Evolutionary conservation across 768 basidiomycete species (phyloP).

Genomic region (Coprinopsis marcescibilis): DNA sequence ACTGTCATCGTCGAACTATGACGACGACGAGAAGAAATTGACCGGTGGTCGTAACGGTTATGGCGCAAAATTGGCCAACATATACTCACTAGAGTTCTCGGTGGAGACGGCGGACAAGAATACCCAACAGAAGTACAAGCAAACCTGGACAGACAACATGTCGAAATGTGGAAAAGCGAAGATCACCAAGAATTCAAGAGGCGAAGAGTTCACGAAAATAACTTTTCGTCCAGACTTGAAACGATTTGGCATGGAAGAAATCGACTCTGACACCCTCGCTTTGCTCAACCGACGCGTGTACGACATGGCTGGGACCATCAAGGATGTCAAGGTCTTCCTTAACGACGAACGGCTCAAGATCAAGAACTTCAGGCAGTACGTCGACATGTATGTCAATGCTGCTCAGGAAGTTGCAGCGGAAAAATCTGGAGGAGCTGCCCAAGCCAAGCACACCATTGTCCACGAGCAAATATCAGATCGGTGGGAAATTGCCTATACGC

Average conservation of each 20-base stretch:
- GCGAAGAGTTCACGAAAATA: slow-evolving; percentile 89
- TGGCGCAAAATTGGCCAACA: slow-evolving; percentile 97
- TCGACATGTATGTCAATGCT: slow-evolving; percentile 86
- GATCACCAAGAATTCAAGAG: slow-evolving; percentile 84
- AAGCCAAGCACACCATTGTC: slow-evolving; percentile 69
- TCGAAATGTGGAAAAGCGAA: slow-evolving; percentile 79
- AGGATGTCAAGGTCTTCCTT: slow-evolving; percentile 87
- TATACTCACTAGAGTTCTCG: slow-evolving; percentile 94
- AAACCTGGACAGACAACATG: slow-evolving; percentile 96
- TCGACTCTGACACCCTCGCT: slow-evolving; percentile 87
- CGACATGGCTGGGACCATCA: slow-evolving; percentile 94
- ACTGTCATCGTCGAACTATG: slow-evolving; percentile 92
- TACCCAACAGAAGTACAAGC: slow-evolving; percentile 84
- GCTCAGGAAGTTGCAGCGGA: slow-evolving; percentile 65
- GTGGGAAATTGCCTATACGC: slow-evolving; percentile 94
- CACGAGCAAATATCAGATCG: slow-evolving; percentile 76
- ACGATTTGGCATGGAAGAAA: slow-evolving; percentile 86
- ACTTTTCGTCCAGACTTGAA: slow-evolving; percentile 90
- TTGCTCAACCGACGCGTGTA: slow-evolving; percentile 92
- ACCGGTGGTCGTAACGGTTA: slow-evolving; percentile 98
- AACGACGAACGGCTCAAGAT: slow-evolving; percentile 90
- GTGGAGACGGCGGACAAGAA: slow-evolving; percentile 94
- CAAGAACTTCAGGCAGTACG: slow-evolving; percentile 95
- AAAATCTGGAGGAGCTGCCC: slow-evolving; percentile 72
- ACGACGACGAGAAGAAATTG: slow-evolving; percentile 97